Percentiles rank a stretch among this genome's conserved stretches.
Evolutionary conservation across 2,329 filamentous ascomycete genomes (phyloP).

Genomic region (Cadophora sp.): DNA sequence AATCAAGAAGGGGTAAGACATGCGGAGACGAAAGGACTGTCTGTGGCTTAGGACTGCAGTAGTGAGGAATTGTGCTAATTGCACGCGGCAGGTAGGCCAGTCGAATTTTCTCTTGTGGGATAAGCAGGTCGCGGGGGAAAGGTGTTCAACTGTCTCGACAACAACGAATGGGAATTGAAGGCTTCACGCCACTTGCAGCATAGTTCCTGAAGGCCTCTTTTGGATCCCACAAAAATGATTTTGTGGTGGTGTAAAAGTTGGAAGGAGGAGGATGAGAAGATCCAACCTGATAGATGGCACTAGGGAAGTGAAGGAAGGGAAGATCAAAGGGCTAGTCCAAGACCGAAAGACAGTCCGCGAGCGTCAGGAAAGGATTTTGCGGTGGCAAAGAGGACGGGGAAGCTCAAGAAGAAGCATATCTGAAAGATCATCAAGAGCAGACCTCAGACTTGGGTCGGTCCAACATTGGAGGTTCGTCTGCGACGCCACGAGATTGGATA

Average conservation of each 20-base stretch:
- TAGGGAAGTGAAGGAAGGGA: slow-evolving; percentile 25
- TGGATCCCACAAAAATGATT: slow-evolving; percentile 22
- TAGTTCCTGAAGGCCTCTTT: slow-evolving; percentile 30
- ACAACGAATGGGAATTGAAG: slow-evolving; percentile 40
- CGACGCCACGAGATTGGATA: slow-evolving; percentile 43
- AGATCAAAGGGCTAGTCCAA: slow-evolving; percentile 17
- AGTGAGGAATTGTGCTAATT: slow-evolving; percentile 40
- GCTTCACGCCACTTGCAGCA: slow-evolving; percentile 41
- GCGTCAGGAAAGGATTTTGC: slow-evolving; percentile 25
- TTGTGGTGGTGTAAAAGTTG: slow-evolving; percentile 14
- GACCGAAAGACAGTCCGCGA: slow-evolving; percentile 21
- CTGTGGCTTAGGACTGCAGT: slow-evolving; percentile 42
- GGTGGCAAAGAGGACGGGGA: slow-evolving; percentile 32
- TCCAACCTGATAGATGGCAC: slow-evolving; percentile 8
- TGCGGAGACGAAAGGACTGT: slow-evolving; percentile 33
- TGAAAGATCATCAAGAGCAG: slow-evolving; percentile 35
- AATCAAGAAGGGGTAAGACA: slow-evolving; percentile 34
- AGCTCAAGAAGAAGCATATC: slow-evolving; percentile 38
- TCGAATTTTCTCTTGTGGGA: slow-evolving; percentile 35
- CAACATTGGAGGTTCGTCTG: slow-evolving; percentile 39
- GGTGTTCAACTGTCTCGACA: slow-evolving; percentile 33
- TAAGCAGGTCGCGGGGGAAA: slow-evolving; percentile 38
- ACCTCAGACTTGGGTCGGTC: slow-evolving; percentile 36
- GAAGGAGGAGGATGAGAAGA: slow-evolving; percentile 25
- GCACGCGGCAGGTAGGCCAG: slow-evolving; percentile 39